Evolutionary conservation across 345 rosid species (phyloP).

Genomic region (Carallia brachiata): DNA sequence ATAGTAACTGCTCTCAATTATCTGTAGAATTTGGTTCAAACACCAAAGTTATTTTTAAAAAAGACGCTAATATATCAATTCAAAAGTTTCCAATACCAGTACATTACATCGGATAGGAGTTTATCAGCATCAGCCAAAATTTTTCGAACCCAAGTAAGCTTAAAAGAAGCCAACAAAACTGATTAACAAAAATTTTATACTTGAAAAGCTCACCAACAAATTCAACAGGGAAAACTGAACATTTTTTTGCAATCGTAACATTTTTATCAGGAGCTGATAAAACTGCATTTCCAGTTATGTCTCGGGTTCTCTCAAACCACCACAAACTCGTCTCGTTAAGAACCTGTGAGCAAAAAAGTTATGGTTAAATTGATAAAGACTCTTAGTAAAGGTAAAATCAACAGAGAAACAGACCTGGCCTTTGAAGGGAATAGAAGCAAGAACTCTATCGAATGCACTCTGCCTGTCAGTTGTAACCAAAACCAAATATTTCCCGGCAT

Average conservation of each 20-base stretch:
- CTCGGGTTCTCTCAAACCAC: slow-evolving; percentile 82
- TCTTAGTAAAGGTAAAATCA: background rate
- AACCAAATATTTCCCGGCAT: slow-evolving; percentile 78
- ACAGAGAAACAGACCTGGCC: slow-evolving; percentile 56
- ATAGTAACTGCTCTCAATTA: no score
- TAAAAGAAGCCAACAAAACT: background rate
- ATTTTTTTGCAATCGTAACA: slow-evolving; percentile 91
- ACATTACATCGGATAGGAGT: no score
- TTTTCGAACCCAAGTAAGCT: background rate
- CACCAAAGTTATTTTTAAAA: no score
- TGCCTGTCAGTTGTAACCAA: slow-evolving; percentile 85
- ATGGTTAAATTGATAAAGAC: background rate
- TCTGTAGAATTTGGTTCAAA: no score
- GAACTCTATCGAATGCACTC: slow-evolving; percentile 88
- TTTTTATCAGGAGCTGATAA: slow-evolving; percentile 78
- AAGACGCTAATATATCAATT: no score
- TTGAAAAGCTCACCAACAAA: slow-evolving; percentile 75
- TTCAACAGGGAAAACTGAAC: slow-evolving; percentile 87
- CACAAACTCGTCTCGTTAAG: slow-evolving; percentile 91
- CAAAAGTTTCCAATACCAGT: no score
- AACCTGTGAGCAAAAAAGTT: slow-evolving; percentile 49
- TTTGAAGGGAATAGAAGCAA: slow-evolving; percentile 92
- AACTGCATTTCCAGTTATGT: slow-evolving; percentile 72
- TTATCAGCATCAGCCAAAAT: background rate
- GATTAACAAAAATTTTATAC: background rate